Percentiles rank a stretch among this genome's conserved stretches.
Evolutionary conservation across 1,284 basidiomycete genomes (phyloP).

Genomic region (Lignosus rhinocerotis): DNA sequence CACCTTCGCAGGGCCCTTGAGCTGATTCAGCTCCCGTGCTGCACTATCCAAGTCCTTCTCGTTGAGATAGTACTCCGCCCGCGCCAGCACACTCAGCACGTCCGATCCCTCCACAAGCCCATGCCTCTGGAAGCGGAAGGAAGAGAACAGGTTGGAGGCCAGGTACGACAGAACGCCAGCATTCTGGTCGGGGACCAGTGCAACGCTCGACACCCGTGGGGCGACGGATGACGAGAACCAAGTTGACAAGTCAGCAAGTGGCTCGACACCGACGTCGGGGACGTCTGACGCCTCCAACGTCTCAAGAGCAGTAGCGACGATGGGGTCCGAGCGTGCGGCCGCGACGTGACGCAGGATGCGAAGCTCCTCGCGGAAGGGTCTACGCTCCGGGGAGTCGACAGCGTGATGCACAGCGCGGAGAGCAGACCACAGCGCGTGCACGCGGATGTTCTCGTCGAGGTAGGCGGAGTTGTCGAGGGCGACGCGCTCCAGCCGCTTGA

Average conservation of each 20-base stretch:
- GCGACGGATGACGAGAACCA: slow-evolving; percentile 90
- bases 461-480: slow-evolving; percentile 89
- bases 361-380: slow-evolving; percentile 89
- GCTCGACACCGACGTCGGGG: slow-evolving; percentile 87
- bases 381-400: slow-evolving; percentile 61
- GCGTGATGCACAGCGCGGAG: slow-evolving; percentile 60
- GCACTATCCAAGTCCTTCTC: slow-evolving; percentile 94
- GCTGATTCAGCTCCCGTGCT: slow-evolving; percentile 88
- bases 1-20: slow-evolving; percentile 83
- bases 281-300: slow-evolving; percentile 75
- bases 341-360: slow-evolving; percentile 78
- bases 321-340: slow-evolving; percentile 66
- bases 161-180: slow-evolving; percentile 89
- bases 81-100: slow-evolving; percentile 82
- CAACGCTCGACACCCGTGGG: slow-evolving; percentile 84
- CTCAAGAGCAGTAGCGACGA: slow-evolving; percentile 70
- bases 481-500: slow-evolving; percentile 90
- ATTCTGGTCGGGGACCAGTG: slow-evolving; percentile 87
- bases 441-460: slow-evolving; percentile 86
- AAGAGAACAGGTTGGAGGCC: slow-evolving; percentile 77
- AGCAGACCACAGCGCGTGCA: slow-evolving; percentile 82
- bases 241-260: slow-evolving; percentile 82
- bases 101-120: slow-evolving; percentile 80
- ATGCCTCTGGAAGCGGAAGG: slow-evolving; percentile 78
- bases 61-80: slow-evolving; percentile 89